Base-by-base conservation (phyloP, 2,329 filamentous ascomycete species). In the Pyrenochaeta sp. region DNA sequence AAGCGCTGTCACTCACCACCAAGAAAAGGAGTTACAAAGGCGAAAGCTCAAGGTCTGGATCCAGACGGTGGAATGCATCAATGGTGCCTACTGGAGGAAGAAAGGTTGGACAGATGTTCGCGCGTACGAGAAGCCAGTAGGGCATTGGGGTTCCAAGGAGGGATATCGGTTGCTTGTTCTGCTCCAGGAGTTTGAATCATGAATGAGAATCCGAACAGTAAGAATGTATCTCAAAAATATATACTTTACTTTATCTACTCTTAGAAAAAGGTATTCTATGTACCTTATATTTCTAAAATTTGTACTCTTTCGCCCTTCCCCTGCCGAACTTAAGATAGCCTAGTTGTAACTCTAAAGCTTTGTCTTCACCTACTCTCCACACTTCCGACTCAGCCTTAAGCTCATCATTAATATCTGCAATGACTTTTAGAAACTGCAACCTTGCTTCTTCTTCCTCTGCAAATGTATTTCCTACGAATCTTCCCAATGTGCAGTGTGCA, bases 271-370 rank as follows among this genome's bases (percentile, higher is more conserved):
- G 19, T 19, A 19, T 19, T 19, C 19, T 19, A 19, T 19, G 19
- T 19, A 19, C 19, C 19, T 19, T 19, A 19, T 19, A 19, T 19
- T 19, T 19, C 28, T 40, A 40, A 12, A 40, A n/a, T 12, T n/a
- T 40, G 37, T 5, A 40, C 13, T 40, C 12, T 36, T 43, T n/a
- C 15, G 34, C 50, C 27, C 46, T 55, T 34, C 52, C 54, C n/a
- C 56, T 54, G 0, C 62, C 60, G 51, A 59, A 63, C 34, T 59
- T 63, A 25, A 65, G 25, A 46, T 61, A 61, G 5, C 62, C 59
- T 8, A 57, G 30, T 34, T 65, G 57, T 49, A 65, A 37, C 28
- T 63, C 60, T 13, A 59, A 42, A 19, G 56, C 34, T 43, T 37
- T n/a, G 12, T 32, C 49, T 8, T 52, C 49, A 2, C 46, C 46